Conservation (phyloP, 139 green algal genomes). For the Closterium sp. region DNA sequence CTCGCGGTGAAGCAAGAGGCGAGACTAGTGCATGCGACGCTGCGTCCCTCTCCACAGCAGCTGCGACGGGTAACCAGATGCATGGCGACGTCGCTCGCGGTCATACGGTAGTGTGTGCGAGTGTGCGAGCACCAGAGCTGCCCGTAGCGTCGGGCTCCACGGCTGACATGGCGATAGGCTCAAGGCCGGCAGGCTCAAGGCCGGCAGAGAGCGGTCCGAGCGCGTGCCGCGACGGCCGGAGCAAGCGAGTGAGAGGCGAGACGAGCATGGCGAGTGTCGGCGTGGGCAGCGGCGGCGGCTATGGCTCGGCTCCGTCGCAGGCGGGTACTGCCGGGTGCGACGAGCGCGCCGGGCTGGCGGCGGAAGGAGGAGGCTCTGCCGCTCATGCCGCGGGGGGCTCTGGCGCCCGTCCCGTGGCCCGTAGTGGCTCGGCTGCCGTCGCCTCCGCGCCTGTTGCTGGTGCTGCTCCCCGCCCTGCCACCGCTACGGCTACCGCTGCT, state of each 20-base stretch:
- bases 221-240: not conserved
- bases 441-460: not conserved
- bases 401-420: no score
- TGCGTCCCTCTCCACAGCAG: not conserved
- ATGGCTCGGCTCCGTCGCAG: not conserved
- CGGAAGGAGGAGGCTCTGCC: not conserved
- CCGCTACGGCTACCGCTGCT: not conserved
- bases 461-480: not conserved
- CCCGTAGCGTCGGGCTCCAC: not conserved
- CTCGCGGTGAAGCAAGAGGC: not conserved
- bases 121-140: not conserved
- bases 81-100: not conserved
- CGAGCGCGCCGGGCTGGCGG: not conserved
- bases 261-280: not conserved
- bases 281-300: not conserved
- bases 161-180: not conserved
- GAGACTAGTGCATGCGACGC: not conserved
- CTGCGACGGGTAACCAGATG: not conserved
- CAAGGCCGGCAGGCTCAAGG: not conserved
- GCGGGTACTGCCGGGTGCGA: not conserved
- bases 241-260: not conserved
- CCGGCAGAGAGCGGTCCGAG: no score
- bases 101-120: not conserved
- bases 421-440: no score
- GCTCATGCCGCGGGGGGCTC: not conserved